These are phyloP conservation scores for Monosiga brevicollis DNA, from an alignment of 78 protist genomes.

Conservation along the genomic window DNA sequence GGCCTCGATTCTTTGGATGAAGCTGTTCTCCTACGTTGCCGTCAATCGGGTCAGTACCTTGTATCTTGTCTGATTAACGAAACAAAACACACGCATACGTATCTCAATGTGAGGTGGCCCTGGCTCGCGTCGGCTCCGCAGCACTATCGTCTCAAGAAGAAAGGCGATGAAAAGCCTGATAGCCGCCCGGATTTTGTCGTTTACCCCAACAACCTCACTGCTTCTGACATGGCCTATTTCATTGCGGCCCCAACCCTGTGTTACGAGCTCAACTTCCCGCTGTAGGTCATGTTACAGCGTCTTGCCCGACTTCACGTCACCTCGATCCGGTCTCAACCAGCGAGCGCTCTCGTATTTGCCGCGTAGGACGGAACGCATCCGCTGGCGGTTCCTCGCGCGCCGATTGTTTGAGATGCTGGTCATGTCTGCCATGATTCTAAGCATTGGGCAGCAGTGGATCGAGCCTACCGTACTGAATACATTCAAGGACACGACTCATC, in stretches of 20 bases:
- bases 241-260: conserved; percentile 31
- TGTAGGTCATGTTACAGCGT: too few relatives aligned
- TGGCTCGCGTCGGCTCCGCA: too few relatives aligned
- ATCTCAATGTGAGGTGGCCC: too few relatives aligned
- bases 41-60: conserved; percentile 3
- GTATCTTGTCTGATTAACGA: too few relatives aligned
- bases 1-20: conserved; percentile 8
- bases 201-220: conserved; percentile 36
- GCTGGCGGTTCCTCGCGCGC: not conserved
- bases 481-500: conserved; percentile 9
- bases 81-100: too few relatives aligned
- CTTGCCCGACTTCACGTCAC: too few relatives aligned
- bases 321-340: too few relatives aligned
- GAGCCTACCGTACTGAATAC: conserved; percentile 1
- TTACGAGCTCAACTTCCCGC: conserved; percentile 33
- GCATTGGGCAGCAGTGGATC: conserved; percentile 18
- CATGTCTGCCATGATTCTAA: not conserved
- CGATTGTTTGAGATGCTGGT: not conserved
- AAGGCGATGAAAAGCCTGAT: too few relatives aligned
- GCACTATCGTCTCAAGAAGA: not conserved
- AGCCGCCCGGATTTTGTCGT: too few relatives aligned
- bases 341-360: too few relatives aligned
- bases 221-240: conserved; percentile 5
- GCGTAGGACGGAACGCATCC: conserved; percentile 12
- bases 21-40: conserved; percentile 14